Conservation (phyloP, 1,284 basidiomycete genomes). For the Cutaneotrichosporon dermatis region DNA sequence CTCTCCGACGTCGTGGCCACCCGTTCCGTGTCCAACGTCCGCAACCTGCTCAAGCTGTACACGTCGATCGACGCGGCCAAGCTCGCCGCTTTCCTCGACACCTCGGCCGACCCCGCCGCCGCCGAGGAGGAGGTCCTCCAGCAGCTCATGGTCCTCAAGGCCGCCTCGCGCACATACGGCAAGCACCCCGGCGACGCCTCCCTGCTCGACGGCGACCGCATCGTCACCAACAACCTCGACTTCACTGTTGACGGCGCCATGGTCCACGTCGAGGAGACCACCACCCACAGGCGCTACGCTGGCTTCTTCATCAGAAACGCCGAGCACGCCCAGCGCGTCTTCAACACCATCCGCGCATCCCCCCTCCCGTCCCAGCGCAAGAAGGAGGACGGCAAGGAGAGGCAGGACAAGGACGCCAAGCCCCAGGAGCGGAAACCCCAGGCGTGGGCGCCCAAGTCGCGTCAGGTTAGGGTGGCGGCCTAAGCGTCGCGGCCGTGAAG, state of each 20-base stretch:
- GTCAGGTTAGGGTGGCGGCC: slow-evolving; percentile 27
- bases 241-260: slow-evolving; percentile 91
- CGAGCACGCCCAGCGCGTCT: slow-evolving; percentile 77
- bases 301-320: slow-evolving; percentile 97
- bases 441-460: slow-evolving; percentile 30
- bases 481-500: slow-evolving; percentile 7
- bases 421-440: slow-evolving; percentile 13
- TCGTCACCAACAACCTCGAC: slow-evolving; percentile 88
- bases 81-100: slow-evolving; percentile 75
- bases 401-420: slow-evolving; percentile 12
- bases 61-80: slow-evolving; percentile 88
- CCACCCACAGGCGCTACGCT: slow-evolving; percentile 84
- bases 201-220: slow-evolving; percentile 77
- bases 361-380: slow-evolving; percentile 56
- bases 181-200: slow-evolving; percentile 59
- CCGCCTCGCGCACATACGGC: slow-evolving; percentile 59
- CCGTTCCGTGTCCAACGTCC: slow-evolving; percentile 73
- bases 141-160: slow-evolving; percentile 96
- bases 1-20: slow-evolving; percentile 72
- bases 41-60: slow-evolving; percentile 92
- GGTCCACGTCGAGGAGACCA: slow-evolving; percentile 92
- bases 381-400: slow-evolving; percentile 5
- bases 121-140: slow-evolving; percentile 86
- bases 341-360: slow-evolving; percentile 67
- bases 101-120: slow-evolving; percentile 15